phyloP scores from a whole-genome alignment of 2,329 filamentous ascomycete genomes.

The Beauveria asiatica region DNA sequence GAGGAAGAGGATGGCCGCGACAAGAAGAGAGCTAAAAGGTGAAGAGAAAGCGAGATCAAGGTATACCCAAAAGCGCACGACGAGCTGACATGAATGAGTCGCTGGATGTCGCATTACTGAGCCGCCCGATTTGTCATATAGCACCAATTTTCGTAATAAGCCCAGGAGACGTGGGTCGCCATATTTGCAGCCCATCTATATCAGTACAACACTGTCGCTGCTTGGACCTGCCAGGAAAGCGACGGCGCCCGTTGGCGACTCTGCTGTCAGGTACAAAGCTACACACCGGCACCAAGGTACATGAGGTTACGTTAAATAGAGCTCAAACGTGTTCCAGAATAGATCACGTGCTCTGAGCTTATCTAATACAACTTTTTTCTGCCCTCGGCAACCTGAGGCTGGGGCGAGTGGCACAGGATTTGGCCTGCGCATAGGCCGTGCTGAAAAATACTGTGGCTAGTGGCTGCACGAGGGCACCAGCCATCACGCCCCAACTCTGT shows the following conservation, averaged over 20 bases:
- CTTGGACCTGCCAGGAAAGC: not conserved
- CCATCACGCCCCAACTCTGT: slow-evolving; percentile 42
- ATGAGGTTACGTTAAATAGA: not conserved
- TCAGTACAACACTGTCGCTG: not conserved
- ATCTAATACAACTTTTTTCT: slow-evolving; percentile 6
- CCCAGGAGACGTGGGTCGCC: not conserved
- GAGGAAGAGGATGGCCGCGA: slow-evolving; percentile 67
- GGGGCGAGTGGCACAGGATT: not conserved
- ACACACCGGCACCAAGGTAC: not conserved
- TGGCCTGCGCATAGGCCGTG: slow-evolving; percentile 24
- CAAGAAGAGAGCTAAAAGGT: slow-evolving; percentile 53
- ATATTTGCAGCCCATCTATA: not conserved
- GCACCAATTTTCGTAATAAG: not conserved
- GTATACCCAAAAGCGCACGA: not conserved
- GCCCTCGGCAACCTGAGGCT: not conserved
- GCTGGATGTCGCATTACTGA: not conserved
- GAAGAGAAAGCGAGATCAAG: slow-evolving; percentile 17
- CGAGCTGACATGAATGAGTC: not conserved
- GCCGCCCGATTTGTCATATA: not conserved
- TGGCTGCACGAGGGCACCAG: slow-evolving; percentile 33
- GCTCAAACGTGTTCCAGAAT: not conserved
- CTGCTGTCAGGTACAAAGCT: not conserved
- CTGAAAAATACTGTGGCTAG: slow-evolving; percentile 35
- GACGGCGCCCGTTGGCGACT: not conserved
- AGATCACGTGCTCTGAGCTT: slow-evolving; percentile 8